Evolutionary conservation across 225 moss, liverwort and hornwort genomes (phyloP), one percentile per base, ranked within the genome.

Genomic region (Ulota crispa): DNA sequence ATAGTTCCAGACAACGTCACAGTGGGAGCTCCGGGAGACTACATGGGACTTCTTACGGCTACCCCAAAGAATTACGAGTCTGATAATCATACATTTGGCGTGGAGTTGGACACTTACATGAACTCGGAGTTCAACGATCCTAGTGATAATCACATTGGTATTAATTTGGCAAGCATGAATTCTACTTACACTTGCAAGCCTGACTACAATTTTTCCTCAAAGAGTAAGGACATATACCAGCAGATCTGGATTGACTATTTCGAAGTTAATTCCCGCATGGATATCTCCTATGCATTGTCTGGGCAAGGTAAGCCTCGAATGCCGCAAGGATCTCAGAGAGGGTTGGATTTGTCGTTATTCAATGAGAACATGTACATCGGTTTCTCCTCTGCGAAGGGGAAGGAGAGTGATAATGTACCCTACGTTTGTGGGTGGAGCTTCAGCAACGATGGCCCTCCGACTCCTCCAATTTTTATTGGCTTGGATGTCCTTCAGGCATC

Each of bases 1-100:
- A 80, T 80, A 24, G 80, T 72, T 9, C 73, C 72, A 9, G 72
- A 80, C 27, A 73, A 80, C 26, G 13, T 15, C 36, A 73, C 72
- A 0, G 0, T 64, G 4, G 64, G 53, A 18, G 53, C 53, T 8
- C 2, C 8, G 8, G 1, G 0, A 3, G 80, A 50, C n/a, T 72
- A 72, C 37, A 64, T 80, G 77, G 61, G 72, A 64, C 16, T 80
- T 24, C 0, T 64, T 16, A 73, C 27, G 0, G 0, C 37, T 1
- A 36, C 10, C 0, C 8, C 0, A 16, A 36, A 63, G 11, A 37
- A 80, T 54, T 23, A 0, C 9, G 12, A 1, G 0, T 65, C 55
- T 14, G 54, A 73, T 27, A 0, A 19, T 28, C 28, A 73, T 64
- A 81, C 55, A 3, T 41, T 81, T 0, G 81, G 7, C 1, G 28